These are phyloP conservation scores for Trametes cubensis DNA, from an alignment of 768 basidiomycete species.

Conservation along the genomic window DNA sequence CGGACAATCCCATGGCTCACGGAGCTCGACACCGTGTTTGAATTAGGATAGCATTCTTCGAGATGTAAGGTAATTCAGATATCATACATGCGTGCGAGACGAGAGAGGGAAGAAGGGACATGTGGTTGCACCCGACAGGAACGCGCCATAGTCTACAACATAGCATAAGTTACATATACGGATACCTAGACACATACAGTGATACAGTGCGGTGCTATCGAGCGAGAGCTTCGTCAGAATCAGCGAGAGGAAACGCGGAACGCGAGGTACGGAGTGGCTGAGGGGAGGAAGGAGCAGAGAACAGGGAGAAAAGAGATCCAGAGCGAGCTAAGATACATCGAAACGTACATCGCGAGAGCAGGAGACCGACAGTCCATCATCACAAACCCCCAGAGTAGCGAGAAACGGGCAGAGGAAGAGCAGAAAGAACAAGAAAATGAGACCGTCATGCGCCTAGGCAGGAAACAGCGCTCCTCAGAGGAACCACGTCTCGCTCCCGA, in stretches of 20 bases:
- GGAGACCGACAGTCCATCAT: background rate
- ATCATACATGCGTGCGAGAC: background rate
- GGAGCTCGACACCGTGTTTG: no score
- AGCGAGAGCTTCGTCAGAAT: background rate
- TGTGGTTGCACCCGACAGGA: no score
- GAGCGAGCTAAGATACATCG: background rate
- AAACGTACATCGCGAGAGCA: background rate
- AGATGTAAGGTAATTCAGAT: background rate
- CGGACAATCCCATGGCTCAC: no score
- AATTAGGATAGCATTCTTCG: no score
- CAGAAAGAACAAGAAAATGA: background rate
- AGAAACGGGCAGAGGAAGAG: background rate
- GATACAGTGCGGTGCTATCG: constrained; percentile 6
- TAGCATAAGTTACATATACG: constrained; percentile 12
- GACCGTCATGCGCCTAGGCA: background rate
- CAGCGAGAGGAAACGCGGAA: no score
- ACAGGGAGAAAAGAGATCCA: background rate
- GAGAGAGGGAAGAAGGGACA: no score
- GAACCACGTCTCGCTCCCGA: constrained; percentile 22
- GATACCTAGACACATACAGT: background rate
- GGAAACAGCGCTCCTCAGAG: background rate
- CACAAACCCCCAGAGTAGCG: background rate
- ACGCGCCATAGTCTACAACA: constrained; percentile 8
- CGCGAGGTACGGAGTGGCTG: no score
- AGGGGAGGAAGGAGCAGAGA: no score